Evolutionary conservation across 208 protist species (phyloP).

Genomic region (Trypanosoma cruzi): DNA sequence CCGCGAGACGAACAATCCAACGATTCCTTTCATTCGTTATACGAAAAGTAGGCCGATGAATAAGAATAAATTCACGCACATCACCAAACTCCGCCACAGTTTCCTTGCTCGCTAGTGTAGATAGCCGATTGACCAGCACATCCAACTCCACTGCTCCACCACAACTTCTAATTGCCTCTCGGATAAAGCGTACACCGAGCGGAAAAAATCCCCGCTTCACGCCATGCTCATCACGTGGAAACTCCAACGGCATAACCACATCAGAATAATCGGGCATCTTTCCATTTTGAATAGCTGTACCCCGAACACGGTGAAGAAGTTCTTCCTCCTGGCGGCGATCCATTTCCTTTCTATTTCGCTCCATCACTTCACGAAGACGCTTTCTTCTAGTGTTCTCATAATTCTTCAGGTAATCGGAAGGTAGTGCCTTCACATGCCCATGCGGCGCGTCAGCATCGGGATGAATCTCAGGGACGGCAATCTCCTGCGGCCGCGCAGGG

Average conservation of each 20-base stretch:
- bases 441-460: conserved; percentile 75
- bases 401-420: conserved; percentile 56
- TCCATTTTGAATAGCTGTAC: conserved; percentile 16
- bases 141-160: conserved; percentile 90
- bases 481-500: conserved; percentile 74
- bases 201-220: conserved; percentile 91
- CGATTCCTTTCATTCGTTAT: conserved; percentile 63
- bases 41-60: conserved; percentile 89
- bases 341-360: conserved; percentile 71
- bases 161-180: conserved; percentile 77
- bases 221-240: conserved; percentile 91
- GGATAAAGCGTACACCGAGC: conserved; percentile 90
- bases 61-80: conserved; percentile 89
- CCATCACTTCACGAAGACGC: conserved; percentile 85
- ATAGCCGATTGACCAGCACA: conserved; percentile 83
- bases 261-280: conserved; percentile 71
- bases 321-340: conserved; percentile 72
- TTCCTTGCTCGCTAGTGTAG: conserved; percentile 73
- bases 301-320: conserved; percentile 57
- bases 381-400: conserved; percentile 80
- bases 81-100: conserved; percentile 84
- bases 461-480: conserved; percentile 65
- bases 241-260: conserved; percentile 83
- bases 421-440: conserved; percentile 82
- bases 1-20: conserved; percentile 79